phyloP scores from a whole-genome alignment of 805 yeast genomes.

The Wickerhamiella sergipiensis region DNA sequence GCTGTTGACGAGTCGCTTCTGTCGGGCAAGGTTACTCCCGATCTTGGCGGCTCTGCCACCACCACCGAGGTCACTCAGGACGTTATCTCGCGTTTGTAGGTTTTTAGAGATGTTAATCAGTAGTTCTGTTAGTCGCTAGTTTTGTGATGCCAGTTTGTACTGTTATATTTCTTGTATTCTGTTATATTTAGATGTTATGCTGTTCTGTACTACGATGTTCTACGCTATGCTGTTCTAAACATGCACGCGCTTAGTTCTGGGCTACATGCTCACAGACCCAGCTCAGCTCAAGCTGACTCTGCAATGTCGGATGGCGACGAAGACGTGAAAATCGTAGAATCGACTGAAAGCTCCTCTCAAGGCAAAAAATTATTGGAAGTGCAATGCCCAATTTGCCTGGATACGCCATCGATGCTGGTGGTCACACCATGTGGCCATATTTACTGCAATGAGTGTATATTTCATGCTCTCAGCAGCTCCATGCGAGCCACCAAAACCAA shows the following conservation, averaged over 20 bases:
- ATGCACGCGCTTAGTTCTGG: no score
- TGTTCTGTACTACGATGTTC: no score
- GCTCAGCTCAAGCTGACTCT: no score
- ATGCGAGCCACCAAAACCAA: slow-evolving; percentile 14
- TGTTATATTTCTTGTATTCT: no score
- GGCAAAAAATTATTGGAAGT: slow-evolving; percentile 10
- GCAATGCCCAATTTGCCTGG: slow-evolving; percentile 26
- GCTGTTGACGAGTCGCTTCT: slow-evolving; percentile 90
- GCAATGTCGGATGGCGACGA: not conserved
- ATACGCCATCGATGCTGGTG: slow-evolving; percentile 20
- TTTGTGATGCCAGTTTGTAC: no score
- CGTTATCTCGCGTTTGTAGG: slow-evolving; percentile 39
- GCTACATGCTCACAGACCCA: no score
- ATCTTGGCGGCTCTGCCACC: slow-evolving; percentile 79
- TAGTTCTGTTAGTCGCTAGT: no score
- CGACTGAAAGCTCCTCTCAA: slow-evolving; percentile 5
- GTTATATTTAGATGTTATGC: no score
- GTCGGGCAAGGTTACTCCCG: slow-evolving; percentile 80
- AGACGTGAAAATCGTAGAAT: slow-evolving; percentile 9
- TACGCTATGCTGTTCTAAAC: no score
- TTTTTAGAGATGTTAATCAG: no score
- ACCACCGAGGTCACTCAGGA: slow-evolving; percentile 83
- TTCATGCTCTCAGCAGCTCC: slow-evolving; percentile 21
- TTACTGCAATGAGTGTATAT: slow-evolving; percentile 26
- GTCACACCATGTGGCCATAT: slow-evolving; percentile 28